These are phyloP conservation scores for Hymenoscyphus scutula DNA, from an alignment of 2,329 filamentous ascomycete genomes.

Conservation along the genomic window DNA sequence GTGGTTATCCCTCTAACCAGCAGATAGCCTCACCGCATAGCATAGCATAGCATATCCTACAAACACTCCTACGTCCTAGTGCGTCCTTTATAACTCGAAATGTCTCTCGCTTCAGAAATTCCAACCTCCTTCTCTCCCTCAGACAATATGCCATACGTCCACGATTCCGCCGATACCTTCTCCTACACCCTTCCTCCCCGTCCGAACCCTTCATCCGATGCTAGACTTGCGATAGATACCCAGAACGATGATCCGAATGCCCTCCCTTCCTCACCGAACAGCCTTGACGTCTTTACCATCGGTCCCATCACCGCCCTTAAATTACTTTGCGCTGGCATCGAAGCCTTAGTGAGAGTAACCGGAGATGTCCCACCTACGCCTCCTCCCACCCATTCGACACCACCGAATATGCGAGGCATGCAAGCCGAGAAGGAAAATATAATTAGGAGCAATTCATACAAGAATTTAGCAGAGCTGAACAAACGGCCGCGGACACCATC, in stretches of 20 bases:
- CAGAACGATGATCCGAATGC: constrained; percentile 30
- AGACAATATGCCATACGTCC: constrained; percentile 28
- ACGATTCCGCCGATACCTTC: constrained; percentile 32
- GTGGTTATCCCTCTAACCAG: constrained; percentile 20
- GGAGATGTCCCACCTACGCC: constrained; percentile 81
- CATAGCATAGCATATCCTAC: neutral
- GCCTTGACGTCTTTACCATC: constrained; percentile 70
- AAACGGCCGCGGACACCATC: constrained; percentile 32
- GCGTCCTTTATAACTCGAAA: constrained; percentile 9
- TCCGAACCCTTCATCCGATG: constrained; percentile 34
- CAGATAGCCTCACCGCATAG: neutral
- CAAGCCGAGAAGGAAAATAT: constrained; percentile 61
- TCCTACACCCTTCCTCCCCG: constrained; percentile 31
- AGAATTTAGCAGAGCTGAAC: constrained; percentile 30
- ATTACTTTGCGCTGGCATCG: constrained; percentile 70
- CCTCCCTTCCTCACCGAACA: constrained; percentile 37
- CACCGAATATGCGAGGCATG: constrained; percentile 64
- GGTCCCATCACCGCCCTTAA: constrained; percentile 72
- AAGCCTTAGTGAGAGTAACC: constrained; percentile 68
- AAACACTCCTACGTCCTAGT: neutral
- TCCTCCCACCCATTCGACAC: constrained; percentile 59
- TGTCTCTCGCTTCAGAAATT: constrained; percentile 18
- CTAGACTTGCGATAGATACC: constrained; percentile 28
- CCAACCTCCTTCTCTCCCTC: neutral
- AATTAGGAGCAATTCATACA: constrained; percentile 55